Base-by-base conservation (phyloP, 1,284 basidiomycete species). In the Rhodofomes roseus region DNA sequence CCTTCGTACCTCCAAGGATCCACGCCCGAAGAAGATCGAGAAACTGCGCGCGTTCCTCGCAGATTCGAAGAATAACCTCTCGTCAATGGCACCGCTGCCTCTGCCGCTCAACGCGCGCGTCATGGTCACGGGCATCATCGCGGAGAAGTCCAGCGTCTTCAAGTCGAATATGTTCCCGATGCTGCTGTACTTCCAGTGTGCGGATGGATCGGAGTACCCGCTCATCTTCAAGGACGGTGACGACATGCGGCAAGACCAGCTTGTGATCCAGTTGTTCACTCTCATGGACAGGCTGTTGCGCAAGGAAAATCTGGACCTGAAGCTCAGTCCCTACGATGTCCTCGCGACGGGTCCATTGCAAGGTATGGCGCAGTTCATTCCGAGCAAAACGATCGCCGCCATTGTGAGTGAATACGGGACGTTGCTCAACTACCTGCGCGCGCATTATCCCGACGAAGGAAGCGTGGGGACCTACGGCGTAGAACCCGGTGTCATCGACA, bases 221-320 rank as follows among this genome's bases (percentile, higher is more conserved):
- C 83, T 98, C 54, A 99, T 99, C 64, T 98, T 98, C 82, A 99
- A 99, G 75, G 96, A 98, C 66, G 97, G 97, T 6, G 97, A 99
- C 71, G 97, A 99, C 71, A 87, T 99, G 80, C 88, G 96, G 22
- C 97, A 99, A 73, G 96, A 98, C 71, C 96, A 98, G 73, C 85
- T 98, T 34, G 96, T 98, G 25, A 92, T 98, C 56, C 96, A 99
- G 73, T 82, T 99, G 9, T 96, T 99, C 74, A 97, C 95, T 4
- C 84, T 99, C 27, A 99, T 99, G 97, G 96, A 99, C 72, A 83
- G 92, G 34, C 77, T 99, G 16, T 76, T 99, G 61, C 80, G 95
- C 51, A 96, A 97, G 74, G 97, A 99, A 76, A 98, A 98, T 68
- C 76, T 99, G 54, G 96, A 99, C 70, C 78, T 99, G 58, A 93